Conservation (phyloP, 371 early-diverging fungal genomes). For the Mucor velutinosus region DNA sequence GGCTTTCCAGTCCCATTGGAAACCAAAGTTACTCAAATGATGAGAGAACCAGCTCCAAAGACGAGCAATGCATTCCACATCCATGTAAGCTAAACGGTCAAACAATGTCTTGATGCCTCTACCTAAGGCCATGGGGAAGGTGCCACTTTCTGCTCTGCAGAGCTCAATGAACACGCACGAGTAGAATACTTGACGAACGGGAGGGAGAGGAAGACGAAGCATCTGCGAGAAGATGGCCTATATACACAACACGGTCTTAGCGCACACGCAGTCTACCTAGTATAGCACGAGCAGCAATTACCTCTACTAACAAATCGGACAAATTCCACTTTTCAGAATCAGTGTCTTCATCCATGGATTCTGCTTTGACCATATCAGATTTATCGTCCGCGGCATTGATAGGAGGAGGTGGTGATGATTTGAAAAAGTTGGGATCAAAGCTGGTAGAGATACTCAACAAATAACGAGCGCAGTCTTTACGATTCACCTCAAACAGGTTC, state of each 20-base stretch:
- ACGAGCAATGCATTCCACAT: constrained; percentile 83
- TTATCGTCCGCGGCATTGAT: constrained; percentile 9
- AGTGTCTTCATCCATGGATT: constrained; percentile 28
- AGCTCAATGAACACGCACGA: constrained; percentile 81
- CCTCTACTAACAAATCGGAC: constrained; percentile 40
- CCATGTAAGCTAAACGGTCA: constrained; percentile 70
- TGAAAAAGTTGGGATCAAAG: constrained; percentile 61
- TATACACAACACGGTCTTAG: not conserved
- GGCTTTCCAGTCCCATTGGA: constrained; percentile 87
- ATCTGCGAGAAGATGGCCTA: constrained; percentile 62
- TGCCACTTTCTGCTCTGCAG: constrained; percentile 70
- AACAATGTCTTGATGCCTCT: constrained; percentile 62
- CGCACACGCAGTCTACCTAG: not conserved
- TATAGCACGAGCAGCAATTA: not conserved
- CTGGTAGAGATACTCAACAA: constrained; percentile 62
- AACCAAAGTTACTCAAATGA: constrained; percentile 92
- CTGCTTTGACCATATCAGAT: constrained; percentile 6
- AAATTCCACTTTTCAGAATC: constrained; percentile 34
- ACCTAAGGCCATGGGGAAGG: constrained; percentile 70
- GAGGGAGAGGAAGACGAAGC: constrained; percentile 70
- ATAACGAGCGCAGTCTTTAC: constrained; percentile 80
- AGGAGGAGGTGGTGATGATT: constrained; percentile 34
- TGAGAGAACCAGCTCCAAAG: constrained; percentile 87
- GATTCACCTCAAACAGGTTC: constrained; percentile 76
- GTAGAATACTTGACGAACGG: constrained; percentile 75